These are phyloP conservation scores for Sideroxylon spinosum DNA, from an alignment of 179 eudicot species.

Conservation along the genomic window DNA sequence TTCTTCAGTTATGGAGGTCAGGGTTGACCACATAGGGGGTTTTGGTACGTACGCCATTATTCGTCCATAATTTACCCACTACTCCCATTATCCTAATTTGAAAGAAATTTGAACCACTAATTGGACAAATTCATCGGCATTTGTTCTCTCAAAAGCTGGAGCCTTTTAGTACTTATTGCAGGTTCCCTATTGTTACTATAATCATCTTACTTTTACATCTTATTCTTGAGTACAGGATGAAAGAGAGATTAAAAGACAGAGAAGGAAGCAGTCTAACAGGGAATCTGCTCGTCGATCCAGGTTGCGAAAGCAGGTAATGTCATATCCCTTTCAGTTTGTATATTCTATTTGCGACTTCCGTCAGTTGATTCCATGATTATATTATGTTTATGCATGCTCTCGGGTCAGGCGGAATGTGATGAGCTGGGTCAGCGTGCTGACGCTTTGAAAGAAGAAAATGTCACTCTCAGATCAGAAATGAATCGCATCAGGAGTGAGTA, in stretches of 20 bases:
- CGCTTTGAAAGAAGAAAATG: constrained; percentile 71
- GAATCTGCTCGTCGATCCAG: constrained; percentile 98
- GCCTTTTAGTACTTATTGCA: background rate
- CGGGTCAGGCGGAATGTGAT: constrained; percentile 84
- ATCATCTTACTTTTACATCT: background rate
- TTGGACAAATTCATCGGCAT: background rate
- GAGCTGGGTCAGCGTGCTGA: constrained; percentile 96
- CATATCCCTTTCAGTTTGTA: constrained; percentile 1
- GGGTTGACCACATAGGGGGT: background rate
- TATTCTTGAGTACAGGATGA: constrained; percentile 62
- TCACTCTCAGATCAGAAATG: constrained; percentile 74
- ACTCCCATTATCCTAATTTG: background rate
- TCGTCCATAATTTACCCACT: background rate
- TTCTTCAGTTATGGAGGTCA: background rate
- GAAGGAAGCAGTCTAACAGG: constrained; percentile 96
- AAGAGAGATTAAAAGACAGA: constrained; percentile 87
- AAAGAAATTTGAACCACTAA: no score
- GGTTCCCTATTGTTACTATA: background rate
- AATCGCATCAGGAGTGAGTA: constrained; percentile 68
- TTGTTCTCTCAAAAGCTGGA: background rate
- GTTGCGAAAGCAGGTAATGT: constrained; percentile 85
- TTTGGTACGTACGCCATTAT: background rate
- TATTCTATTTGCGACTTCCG: background rate
- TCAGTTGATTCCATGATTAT: constrained; percentile 4
- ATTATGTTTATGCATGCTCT: background rate